Evolutionary conservation across 495 filamentous ascomycete species (phyloP).

Genomic region (Penicillium canariense): DNA sequence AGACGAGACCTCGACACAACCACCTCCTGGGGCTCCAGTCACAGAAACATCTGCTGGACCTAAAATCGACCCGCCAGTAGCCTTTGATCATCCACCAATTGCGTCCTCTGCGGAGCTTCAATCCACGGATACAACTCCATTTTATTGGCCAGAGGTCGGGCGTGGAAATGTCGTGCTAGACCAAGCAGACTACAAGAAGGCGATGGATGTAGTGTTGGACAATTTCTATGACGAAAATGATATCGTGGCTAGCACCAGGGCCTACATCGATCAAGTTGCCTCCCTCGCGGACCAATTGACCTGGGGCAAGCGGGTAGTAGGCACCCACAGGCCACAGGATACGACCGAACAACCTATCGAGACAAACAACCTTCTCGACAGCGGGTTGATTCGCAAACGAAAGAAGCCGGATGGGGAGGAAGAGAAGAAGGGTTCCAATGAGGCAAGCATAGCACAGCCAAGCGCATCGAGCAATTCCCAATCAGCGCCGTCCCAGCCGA

Average conservation of each 20-base stretch:
- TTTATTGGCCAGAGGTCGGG: conserved; percentile 64
- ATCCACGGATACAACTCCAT: conserved; percentile 47
- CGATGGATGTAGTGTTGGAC: conserved; percentile 75
- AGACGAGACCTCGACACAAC: not conserved
- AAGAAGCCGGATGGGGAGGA: conserved; percentile 43
- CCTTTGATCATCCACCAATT: conserved; percentile 28
- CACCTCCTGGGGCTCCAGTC: not conserved
- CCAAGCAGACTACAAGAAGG: conserved; percentile 70
- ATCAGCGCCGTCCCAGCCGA: conserved; percentile 21
- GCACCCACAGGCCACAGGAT: conserved; percentile 32
- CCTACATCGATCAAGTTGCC: conserved; percentile 67
- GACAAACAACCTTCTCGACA: conserved; percentile 39
- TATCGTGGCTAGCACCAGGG: conserved; percentile 64
- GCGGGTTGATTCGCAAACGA: conserved; percentile 53
- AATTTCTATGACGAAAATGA: conserved; percentile 73
- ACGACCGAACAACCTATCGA: conserved; percentile 29
- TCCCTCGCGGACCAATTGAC: conserved; percentile 50
- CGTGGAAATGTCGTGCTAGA: conserved; percentile 68
- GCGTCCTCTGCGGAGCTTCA: conserved; percentile 43
- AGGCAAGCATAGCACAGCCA: conserved; percentile 12
- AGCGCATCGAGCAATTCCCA: conserved; percentile 28
- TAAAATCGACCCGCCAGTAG: conserved; percentile 43
- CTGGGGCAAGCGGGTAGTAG: conserved; percentile 56
- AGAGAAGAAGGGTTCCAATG: conserved; percentile 9
- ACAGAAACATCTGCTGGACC: conserved; percentile 2